Evolutionary conservation across 495 filamentous ascomycete species (phyloP), one percentile per base, ranked within the genome.

Genomic region (Podospora sp.): DNA sequence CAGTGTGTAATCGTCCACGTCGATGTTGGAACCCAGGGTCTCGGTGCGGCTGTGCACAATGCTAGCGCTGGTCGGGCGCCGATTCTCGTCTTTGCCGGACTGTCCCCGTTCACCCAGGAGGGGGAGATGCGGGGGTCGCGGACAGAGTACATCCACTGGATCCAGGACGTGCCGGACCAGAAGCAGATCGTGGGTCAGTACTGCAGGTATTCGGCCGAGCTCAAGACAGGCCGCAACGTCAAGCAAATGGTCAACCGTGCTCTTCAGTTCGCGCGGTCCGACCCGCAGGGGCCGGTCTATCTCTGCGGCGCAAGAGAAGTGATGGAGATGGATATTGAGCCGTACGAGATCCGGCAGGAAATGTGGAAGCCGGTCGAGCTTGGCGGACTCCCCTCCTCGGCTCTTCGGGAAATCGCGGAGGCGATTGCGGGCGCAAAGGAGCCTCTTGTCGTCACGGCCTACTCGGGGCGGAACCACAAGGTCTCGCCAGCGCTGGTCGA

Each of bases 91-190:
- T 97, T 98, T 73, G 94, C 94, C 1, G 94, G 94, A 12, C 80
- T 98, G 29, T 92, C 89, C 1, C 94, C 94, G 0, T 96, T 90
- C 72, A 97, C 94, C 2, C 87, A 92, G 40, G 94, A 98, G 69
- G 94, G 94, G 5, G 94, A 97, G 79, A 86, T 93, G 82, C 85
- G 92, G 22, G 94, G 94, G 1, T 92, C 88, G 4, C 85, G 94
- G 51, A 97, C 93, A 0, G 94, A 97, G 78, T 97, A 94, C 75
- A 98, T 97, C 72, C 94, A 98, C 73, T 98, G 94, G 92, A 94
- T 97, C 50, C 94, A 98, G 73, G 92, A 98, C 79, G 92, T 97
- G 7, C 94, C 94, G 0, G 93, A 98, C 68, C 94, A 98, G 79
- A 93, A 92, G 75, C 89, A 90, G 75, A 97, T 98, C 67, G 83